Conservation (phyloP, 2,329 filamentous ascomycete species). For the Cercospora beticola region DNA sequence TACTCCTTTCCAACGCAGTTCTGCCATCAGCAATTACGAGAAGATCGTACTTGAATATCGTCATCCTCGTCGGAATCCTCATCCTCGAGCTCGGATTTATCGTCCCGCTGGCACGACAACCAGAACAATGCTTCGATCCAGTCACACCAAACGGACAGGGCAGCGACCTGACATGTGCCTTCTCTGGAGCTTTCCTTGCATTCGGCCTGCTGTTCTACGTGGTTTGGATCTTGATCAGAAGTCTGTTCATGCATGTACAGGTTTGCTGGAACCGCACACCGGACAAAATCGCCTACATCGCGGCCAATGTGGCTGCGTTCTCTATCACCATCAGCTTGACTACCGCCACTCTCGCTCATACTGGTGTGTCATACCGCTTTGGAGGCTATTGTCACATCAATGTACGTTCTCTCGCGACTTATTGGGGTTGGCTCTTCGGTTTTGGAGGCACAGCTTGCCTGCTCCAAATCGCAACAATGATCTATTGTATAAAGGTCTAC, state of each 20-base stretch:
- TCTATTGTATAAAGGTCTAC: conserved; percentile 41
- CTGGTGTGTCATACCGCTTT: conserved; percentile 56
- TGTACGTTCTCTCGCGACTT: conserved; percentile 41
- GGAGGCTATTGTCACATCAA: conserved; percentile 91
- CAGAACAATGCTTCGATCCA: conserved; percentile 73
- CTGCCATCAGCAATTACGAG: conserved; percentile 78
- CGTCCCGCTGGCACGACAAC: conserved; percentile 71
- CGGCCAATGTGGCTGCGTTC: conserved; percentile 36
- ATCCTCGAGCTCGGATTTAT: conserved; percentile 83
- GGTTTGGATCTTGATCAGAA: conserved; percentile 69
- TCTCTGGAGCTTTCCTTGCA: conserved; percentile 74
- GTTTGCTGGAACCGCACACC: conserved; percentile 42
- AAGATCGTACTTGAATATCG: conserved; percentile 82
- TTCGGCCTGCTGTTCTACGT: conserved; percentile 76
- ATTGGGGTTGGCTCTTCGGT: conserved; percentile 42
- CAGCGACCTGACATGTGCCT: conserved; percentile 70
- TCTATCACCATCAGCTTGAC: conserved; percentile 36
- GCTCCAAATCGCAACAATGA: conserved; percentile 38
- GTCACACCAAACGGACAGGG: conserved; percentile 87
- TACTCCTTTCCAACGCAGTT: conserved; percentile 72
- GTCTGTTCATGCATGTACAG: conserved; percentile 42
- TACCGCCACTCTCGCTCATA: conserved; percentile 46
- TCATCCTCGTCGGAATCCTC: conserved; percentile 67
- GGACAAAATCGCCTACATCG: conserved; percentile 34
- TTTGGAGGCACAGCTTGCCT: conserved; percentile 38